Base-by-base conservation (phyloP, 2,329 filamentous ascomycete species). In the Fusarium irregulare region DNA sequence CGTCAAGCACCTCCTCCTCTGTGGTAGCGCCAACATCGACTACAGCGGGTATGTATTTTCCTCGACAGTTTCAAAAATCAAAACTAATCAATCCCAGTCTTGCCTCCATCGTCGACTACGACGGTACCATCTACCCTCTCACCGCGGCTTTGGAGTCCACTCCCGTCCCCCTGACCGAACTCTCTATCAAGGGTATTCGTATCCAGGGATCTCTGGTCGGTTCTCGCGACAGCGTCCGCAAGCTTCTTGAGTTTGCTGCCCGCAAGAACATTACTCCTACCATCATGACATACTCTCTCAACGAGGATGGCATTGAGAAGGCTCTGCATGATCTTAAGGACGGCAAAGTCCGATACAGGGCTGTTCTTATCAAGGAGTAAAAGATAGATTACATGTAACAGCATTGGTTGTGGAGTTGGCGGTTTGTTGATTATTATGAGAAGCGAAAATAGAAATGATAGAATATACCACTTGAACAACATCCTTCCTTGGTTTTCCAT, bases 271-370 rank as follows among this genome's bases (percentile, higher is more conserved):
- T 78, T 37, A 76, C 66, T 44, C 74, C 76, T 3, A 72, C 72
- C 7, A 67, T 76, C 30, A 74, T 78, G 64, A 72, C 64, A n/a
- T 76, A 73, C 23, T 65, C 76, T 4, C 68, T 78, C 37, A 73
- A 66, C 12, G 76, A 77, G 49, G 73, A 73, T 18, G 79, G 80
- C 8, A 77, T 82, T 25, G 60, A 68, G 23, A 74, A 78, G 32
- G 79, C 80, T 6, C 76, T 82, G 57, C 71, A 77, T 2, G 79
- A 75, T 56, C 53, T 82, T 27, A 75, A 77, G 28, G 63, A 78
- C 9, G 79, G 80, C 4, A 71, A 79, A 37, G 68, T 82, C 14
- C 56, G 72, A 34, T 76, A 76, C 51, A 61, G 74, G 34, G 74
- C 68, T 16, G 74, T 76, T 13, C 69, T 82, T 4, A 70, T 79